Evolutionary conservation across 2,329 filamentous ascomycete genomes (phyloP), one percentile per base, ranked within the genome.

Genomic region (Aspergillus brunneoviolaceus): DNA sequence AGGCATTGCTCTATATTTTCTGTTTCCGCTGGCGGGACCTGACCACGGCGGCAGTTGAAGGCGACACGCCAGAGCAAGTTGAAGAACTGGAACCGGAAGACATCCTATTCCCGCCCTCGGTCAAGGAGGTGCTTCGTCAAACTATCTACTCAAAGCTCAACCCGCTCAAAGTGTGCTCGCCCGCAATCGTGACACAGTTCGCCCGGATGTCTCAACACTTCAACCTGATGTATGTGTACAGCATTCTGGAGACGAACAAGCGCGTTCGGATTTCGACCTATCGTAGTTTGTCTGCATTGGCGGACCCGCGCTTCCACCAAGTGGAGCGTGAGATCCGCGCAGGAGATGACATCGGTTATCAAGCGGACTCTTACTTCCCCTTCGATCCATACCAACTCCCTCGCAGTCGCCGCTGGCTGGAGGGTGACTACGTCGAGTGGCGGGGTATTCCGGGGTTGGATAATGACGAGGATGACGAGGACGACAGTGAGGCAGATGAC

Each of bases 11-110:
- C 25, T 97, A 97, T 79, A 94, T 96, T 60, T 97, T 96, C 77
- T 99, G 95, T 80, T 99, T 99, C 81, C 88, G 95, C 58, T 99
- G 95, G 95, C 89, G 92, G 62, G 94, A 98, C 70, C 82, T 99
- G 51, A 89, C 85, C 1, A 84, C 84, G 3, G 84, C 89, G 14
- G 78, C 84, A 14, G 72, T 74, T 25, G 80, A 83, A 25, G 79
- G 81, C 49, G 83, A 86, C 55, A 73, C 85, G 1, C 82, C 87
- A 16, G 77, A 81, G 50, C 77, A 78, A 51, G 75, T 81, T n/a
- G 78, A 84, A 48, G 82, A 86, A 49, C 77, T 82, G 10, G 80
- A 85, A 39, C 61, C 87, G 2, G 87, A 89, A 65, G 90, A 96
- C 59, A 86, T 96, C 48, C 83, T 85, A 47, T 98, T 95, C 89